Conservation (phyloP, 352 stramenopile species). For the Albugo laibachii region DNA sequence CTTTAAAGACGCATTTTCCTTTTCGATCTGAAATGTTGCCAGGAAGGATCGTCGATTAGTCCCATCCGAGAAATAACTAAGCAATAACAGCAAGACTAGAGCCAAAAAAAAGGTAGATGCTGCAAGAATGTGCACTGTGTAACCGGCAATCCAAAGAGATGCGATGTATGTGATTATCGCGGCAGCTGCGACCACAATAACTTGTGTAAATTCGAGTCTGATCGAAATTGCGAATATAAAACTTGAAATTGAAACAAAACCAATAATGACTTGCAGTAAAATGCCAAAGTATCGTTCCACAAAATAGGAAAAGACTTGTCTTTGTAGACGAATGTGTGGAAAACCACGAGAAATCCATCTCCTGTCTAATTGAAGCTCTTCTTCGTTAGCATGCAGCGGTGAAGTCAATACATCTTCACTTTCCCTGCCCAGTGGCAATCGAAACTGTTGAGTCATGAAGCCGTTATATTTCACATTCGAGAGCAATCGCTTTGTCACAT, state of each 20-base stretch:
- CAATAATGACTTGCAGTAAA: slow-evolving; percentile 43
- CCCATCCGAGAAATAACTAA: slow-evolving; percentile 59
- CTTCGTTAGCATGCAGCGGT: too few species aligned
- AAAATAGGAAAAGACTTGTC: neutral
- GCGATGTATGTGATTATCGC: slow-evolving; percentile 34
- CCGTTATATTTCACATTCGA: too few species aligned
- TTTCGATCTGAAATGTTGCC: slow-evolving; percentile 64
- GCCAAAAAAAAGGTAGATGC: slow-evolving; percentile 37
- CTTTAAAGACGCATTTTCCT: slow-evolving; percentile 68
- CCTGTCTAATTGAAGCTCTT: neutral
- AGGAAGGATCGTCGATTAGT: slow-evolving; percentile 68
- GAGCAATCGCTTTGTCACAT: too few species aligned
- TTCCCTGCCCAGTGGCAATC: too few species aligned
- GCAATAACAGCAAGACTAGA: slow-evolving; percentile 45
- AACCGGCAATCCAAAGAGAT: slow-evolving; percentile 26
- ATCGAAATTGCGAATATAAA: slow-evolving; percentile 72
- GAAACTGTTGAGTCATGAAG: too few species aligned
- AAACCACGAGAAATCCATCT: neutral
- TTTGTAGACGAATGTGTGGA: neutral
- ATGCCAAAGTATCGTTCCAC: slow-evolving; percentile 11
- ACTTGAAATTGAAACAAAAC: slow-evolving; percentile 53
- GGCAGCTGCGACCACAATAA: slow-evolving; percentile 41
- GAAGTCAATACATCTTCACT: too few species aligned
- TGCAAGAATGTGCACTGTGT: slow-evolving; percentile 49
- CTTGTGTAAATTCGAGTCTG: slow-evolving; percentile 76